Base-by-base conservation (phyloP, 1,139 yeast species). In the Kodamaea plutei region DNA sequence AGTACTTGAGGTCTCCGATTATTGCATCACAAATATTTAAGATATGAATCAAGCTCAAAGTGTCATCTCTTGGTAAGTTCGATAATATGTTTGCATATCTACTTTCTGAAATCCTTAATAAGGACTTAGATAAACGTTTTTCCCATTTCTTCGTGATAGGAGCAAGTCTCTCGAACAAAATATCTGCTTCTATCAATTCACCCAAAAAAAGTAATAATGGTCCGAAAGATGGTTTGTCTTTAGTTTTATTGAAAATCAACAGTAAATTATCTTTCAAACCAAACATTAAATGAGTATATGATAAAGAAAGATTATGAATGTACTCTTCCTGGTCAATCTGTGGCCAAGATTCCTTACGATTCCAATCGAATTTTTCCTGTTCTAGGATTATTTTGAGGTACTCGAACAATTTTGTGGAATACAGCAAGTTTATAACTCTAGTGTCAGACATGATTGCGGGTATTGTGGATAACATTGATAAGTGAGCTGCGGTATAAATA, bases 61-160 rank as follows among this genome's bases (percentile, higher is more conserved):
- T 64, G 35, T 69, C 65, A 47, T 83, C 89, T 37, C 84, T 62
- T 0, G 94, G 93, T 14, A 83, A 58, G n/a, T 60, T 59, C 6
- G 69, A 62, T 19, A 84, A 59, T 13, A 78, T 52, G 7, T 70
- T 69, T 10, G 79, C 77, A 46, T 84, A 84, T 42, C 79, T 69
- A 3, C 54, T 44, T 39, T 79, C 85, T 2, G 87, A 70, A 0
- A 75, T 65, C 12, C 70, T 61, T 13, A 75, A 56, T 7, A 81
- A 54, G 0, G 75, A 46, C 25, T 68, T 70, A 8, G 69, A 64
- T 8, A 80, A 53, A 31, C 63, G 63, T 40, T 67, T 71, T 28
- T 77, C 66, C 77, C 80, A 76, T 41, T 66, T 68, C 23, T 64
- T 58, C 17, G 66, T 58, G 5, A 69, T 45, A 2, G 69, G 72